Percentiles rank a stretch among this genome's conserved stretches.
Evolutionary conservation across 2,329 filamentous ascomycete species (phyloP).

Genomic region (Blumeriella jaapii): DNA sequence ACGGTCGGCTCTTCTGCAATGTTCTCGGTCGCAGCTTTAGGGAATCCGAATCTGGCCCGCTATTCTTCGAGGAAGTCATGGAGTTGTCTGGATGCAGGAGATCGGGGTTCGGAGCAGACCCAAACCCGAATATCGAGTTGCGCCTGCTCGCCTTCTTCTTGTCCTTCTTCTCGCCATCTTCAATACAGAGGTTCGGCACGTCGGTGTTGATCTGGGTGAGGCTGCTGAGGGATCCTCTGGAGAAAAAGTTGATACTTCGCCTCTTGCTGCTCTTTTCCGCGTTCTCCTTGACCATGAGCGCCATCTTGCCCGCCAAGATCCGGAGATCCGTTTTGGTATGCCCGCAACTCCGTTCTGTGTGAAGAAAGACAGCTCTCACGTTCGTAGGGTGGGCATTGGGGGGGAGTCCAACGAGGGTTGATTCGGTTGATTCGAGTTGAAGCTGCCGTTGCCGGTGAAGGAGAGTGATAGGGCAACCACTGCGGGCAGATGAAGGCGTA

Average conservation of each 20-base stretch:
- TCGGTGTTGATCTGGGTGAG: constrained; percentile 23
- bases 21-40: constrained; percentile 21
- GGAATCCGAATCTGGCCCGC: constrained; percentile 15
- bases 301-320: constrained; percentile 21
- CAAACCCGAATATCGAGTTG: constrained; percentile 21
- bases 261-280: constrained; percentile 14
- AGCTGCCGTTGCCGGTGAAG: too few species aligned
- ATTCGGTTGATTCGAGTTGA: too few species aligned
- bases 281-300: constrained; percentile 17
- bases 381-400: constrained; percentile 6
- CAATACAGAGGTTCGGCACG: constrained; percentile 6
- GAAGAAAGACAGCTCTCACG: not conserved
- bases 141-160: constrained; percentile 24
- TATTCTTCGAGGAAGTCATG: constrained; percentile 16
- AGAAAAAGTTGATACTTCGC: constrained; percentile 24
- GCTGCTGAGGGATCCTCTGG: constrained; percentile 14
- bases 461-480: not conserved
- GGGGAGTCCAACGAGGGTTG: not conserved
- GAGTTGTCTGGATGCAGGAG: constrained; percentile 11
- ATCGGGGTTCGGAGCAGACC: constrained; percentile 15
- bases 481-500: constrained; percentile 1
- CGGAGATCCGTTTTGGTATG: too few species aligned
- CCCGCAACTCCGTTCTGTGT: constrained; percentile 7
- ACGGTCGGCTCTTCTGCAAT: constrained; percentile 24
- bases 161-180: constrained; percentile 17